A percentile compares a stretch with the other conserved stretches of the same genome.
Evolutionary conservation across 306 rosid genomes (phyloP).

Genomic region (Cucurbita moschata): DNA sequence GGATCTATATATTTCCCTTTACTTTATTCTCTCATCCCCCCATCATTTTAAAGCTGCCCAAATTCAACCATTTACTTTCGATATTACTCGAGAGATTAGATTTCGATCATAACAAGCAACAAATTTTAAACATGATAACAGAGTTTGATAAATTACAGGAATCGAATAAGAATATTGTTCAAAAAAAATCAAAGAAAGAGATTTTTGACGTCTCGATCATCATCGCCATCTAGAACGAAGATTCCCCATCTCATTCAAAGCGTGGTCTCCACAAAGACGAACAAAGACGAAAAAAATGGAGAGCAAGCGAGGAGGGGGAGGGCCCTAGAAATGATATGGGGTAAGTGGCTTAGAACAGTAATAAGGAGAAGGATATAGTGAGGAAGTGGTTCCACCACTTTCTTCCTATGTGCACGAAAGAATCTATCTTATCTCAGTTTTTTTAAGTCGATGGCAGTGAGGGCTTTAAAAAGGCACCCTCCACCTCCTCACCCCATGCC

Average conservation of each 20-base stretch:
- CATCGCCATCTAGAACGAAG: not conserved
- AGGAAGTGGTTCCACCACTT: constrained; percentile 3
- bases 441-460: not conserved
- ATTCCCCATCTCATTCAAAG: not conserved
- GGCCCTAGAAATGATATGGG: not conserved
- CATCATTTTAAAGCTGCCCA: not conserved
- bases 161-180: not conserved
- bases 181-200: not conserved
- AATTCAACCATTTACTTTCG: no score
- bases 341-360: not conserved
- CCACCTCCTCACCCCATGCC: not conserved
- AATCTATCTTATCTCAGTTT: not conserved
- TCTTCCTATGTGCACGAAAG: constrained; percentile 1
- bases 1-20: not conserved
- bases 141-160: no score
- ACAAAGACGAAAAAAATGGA: not conserved
- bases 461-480: not conserved
- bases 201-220: not conserved
- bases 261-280: not conserved
- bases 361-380: not conserved
- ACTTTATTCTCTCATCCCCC: not conserved
- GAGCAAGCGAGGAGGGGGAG: not conserved
- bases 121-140: no score
- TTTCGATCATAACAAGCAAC: no score
- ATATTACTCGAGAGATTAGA: no score